Evolutionary conservation across 805 yeast species (phyloP), one percentile per base, ranked within the genome.

Genomic region (Scheffersomyces stipitis): DNA sequence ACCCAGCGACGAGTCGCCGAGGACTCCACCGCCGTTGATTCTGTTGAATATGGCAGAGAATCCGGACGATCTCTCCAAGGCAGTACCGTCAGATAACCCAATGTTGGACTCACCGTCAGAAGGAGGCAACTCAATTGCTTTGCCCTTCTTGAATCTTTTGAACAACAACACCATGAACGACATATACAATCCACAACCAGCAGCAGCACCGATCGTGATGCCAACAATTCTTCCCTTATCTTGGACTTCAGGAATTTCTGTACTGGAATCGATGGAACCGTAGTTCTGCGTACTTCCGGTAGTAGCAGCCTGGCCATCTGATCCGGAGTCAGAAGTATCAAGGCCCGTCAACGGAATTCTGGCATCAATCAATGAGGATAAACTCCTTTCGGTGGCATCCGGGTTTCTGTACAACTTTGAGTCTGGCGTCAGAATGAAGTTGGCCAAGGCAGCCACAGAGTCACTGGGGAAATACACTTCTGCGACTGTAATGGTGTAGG

Each of bases 401-500:
- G 81, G 73, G 56, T 81, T 79, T 35, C 66, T 47, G 62, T 84
- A 91, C 33, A 93, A 57, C 16, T 50, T 40, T 3, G 96, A 86
- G n/a, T 66, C 49, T 0, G 70, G 45, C 39, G 80, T 63, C 34
- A 67, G 62, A 29, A 91, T 59, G 26, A 70, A 59, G 13, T 60
- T 60, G 40, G 76, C 76, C 44, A 91, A 68, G 0, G 65, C 56
- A 1, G 58, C 49, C 13, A 86, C 73, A 20, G 73, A 62, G 9
- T 60, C 57, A 8, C 64, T 57, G 15, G 96, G 96, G 66, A 88
- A 83, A 57, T 85, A 88, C 37, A 87, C 83, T 57, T 84, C 84
- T 5, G 97, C 98, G 42, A 90, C 86, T 0, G 97, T 85, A 37
- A 86, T 86, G 42, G 88, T 75, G 60, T 87, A 91, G 30, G 60